Conservation (phyloP, 2,329 filamentous ascomycete genomes). For the Alternaria brassicae region DNA sequence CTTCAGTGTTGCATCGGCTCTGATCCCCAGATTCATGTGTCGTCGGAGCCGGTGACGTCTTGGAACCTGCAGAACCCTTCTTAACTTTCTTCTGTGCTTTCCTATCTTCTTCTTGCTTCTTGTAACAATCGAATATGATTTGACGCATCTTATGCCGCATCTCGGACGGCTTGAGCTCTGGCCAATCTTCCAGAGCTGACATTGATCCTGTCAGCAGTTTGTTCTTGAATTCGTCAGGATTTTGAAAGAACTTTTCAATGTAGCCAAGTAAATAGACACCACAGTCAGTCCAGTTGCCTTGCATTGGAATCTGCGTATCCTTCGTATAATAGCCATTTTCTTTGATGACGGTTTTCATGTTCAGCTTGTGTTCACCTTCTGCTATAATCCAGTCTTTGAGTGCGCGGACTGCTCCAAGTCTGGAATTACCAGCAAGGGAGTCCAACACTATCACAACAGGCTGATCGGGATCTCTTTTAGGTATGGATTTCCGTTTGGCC, state of each 20-base stretch:
- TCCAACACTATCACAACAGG: conserved; percentile 86
- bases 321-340: conserved; percentile 70
- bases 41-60: conserved; percentile 2
- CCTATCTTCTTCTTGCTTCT: conserved; percentile 39
- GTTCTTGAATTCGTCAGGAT: conserved; percentile 73
- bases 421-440: conserved; percentile 71
- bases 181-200: conserved; percentile 62
- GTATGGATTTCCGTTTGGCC: conserved; percentile 26
- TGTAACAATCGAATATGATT: conserved; percentile 70
- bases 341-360: conserved; percentile 55
- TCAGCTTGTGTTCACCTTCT: conserved; percentile 73
- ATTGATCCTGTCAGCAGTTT: conserved; percentile 72
- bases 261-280: conserved; percentile 88
- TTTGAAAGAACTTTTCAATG: conserved; percentile 77
- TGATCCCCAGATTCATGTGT: not conserved
- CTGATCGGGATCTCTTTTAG: conserved; percentile 45
- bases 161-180: conserved; percentile 59
- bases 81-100: conserved; percentile 24
- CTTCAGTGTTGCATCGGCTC: not conserved
- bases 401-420: conserved; percentile 65
- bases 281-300: conserved; percentile 87
- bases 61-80: conserved; percentile 4
- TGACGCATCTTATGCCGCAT: conserved; percentile 72
- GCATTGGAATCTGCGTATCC: conserved; percentile 70
- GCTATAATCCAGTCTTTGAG: conserved; percentile 78